Percentiles rank a stretch among this genome's conserved stretches.
Evolutionary conservation across 352 stramenopile species (phyloP).

Genomic region (Phytopythium delawarense): DNA sequence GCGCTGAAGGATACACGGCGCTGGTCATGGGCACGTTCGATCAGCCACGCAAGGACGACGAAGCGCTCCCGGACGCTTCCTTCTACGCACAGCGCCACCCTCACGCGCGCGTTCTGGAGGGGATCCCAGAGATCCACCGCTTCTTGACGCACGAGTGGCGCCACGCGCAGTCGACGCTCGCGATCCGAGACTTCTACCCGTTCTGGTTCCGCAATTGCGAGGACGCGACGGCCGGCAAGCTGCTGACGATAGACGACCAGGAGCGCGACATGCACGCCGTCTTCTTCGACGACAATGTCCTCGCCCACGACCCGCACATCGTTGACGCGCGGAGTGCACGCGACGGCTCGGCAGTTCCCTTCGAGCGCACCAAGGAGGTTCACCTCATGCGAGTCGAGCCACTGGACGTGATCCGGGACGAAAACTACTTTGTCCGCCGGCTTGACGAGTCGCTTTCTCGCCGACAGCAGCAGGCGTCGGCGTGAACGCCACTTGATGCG

Average conservation of each 20-base stretch:
- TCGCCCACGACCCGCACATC: slow-evolving; percentile 63
- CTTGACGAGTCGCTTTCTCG: slow-evolving; percentile 13
- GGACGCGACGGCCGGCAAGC: slow-evolving; percentile 45
- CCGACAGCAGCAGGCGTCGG: neutral
- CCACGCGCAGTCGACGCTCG: slow-evolving; percentile 47
- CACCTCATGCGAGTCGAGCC: slow-evolving; percentile 64
- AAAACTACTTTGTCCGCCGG: slow-evolving; percentile 52
- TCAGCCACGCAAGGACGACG: slow-evolving; percentile 34
- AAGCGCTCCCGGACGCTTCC: slow-evolving; percentile 10
- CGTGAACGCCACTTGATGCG: neutral
- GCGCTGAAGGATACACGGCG: slow-evolving; percentile 38
- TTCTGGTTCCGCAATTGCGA: slow-evolving; percentile 62
- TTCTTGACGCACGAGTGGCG: slow-evolving; percentile 51
- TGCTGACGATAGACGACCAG: slow-evolving; percentile 38
- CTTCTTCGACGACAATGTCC: slow-evolving; percentile 85
- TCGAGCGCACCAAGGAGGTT: slow-evolving; percentile 32
- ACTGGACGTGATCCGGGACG: slow-evolving; percentile 47
- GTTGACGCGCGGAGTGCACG: slow-evolving; percentile 46
- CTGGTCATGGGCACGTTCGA: slow-evolving; percentile 71
- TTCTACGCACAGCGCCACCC: slow-evolving; percentile 34
- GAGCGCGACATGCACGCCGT: slow-evolving; percentile 39
- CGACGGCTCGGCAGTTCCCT: slow-evolving; percentile 23
- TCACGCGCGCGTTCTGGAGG: slow-evolving; percentile 25
- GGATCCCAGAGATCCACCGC: slow-evolving; percentile 42
- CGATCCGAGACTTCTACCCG: slow-evolving; percentile 74